phyloP scores from a whole-genome alignment of 257 asterid genomes.

The Capsicum rhomboideum region DNA sequence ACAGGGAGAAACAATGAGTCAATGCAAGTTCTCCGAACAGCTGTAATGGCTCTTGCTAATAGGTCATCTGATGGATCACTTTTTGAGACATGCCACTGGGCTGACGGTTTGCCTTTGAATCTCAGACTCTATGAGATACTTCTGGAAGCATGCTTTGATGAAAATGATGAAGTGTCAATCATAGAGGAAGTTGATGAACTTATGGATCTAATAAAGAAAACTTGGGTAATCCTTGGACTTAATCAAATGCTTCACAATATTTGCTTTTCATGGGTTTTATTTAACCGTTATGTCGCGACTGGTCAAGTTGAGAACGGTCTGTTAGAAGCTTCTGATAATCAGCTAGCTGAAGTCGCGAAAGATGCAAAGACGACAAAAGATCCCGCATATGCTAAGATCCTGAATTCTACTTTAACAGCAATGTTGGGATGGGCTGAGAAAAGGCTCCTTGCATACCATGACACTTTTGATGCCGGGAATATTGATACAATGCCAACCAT shows the following conservation, averaged over 20 bases:
- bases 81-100: constrained; percentile 88
- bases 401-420: constrained; percentile 86
- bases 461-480: constrained; percentile 67
- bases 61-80: constrained; percentile 75
- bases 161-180: constrained; percentile 62
- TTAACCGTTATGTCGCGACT: constrained; percentile 78
- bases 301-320: constrained; percentile 80
- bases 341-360: constrained; percentile 83
- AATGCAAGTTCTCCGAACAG: constrained; percentile 91
- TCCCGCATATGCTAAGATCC: constrained; percentile 58
- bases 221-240: constrained; percentile 86
- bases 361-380: constrained; percentile 82
- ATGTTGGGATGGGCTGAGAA: constrained; percentile 99
- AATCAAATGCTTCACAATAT: constrained; percentile 86
- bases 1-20: constrained; percentile 95
- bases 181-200: constrained; percentile 92
- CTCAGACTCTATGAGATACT: constrained; percentile 87
- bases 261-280: constrained; percentile 89
- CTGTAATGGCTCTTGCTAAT: constrained; percentile 71
- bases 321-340: constrained; percentile 68
- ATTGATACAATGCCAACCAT: constrained; percentile 81
- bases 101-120: constrained; percentile 91
- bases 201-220: constrained; percentile 91
- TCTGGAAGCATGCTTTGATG: constrained; percentile 85
- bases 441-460: constrained; percentile 94